Evolutionary conservation across 2,329 filamentous ascomycete species (phyloP).

Genomic region (Daldinia sp.): DNA sequence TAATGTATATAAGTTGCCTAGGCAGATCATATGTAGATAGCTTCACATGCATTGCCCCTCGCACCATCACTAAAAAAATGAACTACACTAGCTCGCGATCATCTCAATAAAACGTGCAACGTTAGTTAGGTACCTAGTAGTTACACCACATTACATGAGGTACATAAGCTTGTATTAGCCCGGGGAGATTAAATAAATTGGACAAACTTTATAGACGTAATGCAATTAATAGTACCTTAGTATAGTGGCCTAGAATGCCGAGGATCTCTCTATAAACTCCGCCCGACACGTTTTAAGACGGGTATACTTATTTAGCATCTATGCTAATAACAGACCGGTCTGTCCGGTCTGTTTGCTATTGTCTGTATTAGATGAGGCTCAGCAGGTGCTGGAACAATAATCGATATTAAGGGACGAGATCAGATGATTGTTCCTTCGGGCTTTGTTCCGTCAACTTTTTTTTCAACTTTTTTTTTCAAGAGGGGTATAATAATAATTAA

Average conservation of each 20-base stretch:
- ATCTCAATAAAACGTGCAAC: conserved; percentile 21
- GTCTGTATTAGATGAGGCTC: not conserved
- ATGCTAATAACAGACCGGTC: not conserved
- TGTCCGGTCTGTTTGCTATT: not conserved
- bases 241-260: not conserved
- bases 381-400: not conserved
- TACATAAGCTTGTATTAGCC: conserved; percentile 3
- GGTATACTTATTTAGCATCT: not conserved
- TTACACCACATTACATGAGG: not conserved
- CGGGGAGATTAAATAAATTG: not conserved
- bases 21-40: not conserved
- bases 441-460: not conserved
- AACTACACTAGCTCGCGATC: not conserved
- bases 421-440: conserved; percentile 15
- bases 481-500: conserved; percentile 6
- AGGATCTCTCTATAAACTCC: not conserved
- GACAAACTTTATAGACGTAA: not conserved
- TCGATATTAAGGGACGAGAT: conserved; percentile 7
- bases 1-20: not conserved
- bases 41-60: not conserved
- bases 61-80: not conserved
- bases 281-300: not conserved
- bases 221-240: not conserved
- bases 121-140: too few species aligned
- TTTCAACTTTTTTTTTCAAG: too few species aligned